Base-by-base conservation (phyloP, 1,284 basidiomycete species). In the Ceratorhiza oryzae-sativae region DNA sequence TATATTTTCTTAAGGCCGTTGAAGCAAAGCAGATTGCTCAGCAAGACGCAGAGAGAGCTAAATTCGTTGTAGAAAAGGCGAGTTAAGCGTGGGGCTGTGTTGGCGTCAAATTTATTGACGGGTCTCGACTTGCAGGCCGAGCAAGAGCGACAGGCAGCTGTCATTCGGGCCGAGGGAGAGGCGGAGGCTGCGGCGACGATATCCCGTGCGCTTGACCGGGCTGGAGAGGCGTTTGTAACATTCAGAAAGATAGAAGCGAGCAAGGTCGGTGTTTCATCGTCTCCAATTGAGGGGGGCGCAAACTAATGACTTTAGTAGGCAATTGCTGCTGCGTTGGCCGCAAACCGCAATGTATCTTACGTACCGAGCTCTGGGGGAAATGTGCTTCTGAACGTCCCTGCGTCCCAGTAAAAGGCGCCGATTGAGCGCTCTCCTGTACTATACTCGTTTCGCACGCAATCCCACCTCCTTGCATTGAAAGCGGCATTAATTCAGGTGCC, bases 11-110 rank as follows among this genome's bases (percentile, higher is more conserved):
- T 25, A 59, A 86, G 89, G 97, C 97, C 41, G 97, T 99, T 18
- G 97, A 99, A 84, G 96, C 97, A 73, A 99, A 99, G 82, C 94
- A 97, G 81, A 95, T 97, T 79, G 95, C 94, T 27, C 95, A 96
- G 79, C 95, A 97, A 86, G 95, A 97, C 83, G 96, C 96, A 73
- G 97, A 99, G 83, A 89, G 97, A 56, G 97, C 97, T 75, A 98
- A 97, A 82, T 99, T 99, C 81, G 93, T 99, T 76, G 97, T 99
- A 75, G 97, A 99, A 82, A 96, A 94, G 87, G 93, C 91, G 71
- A 72, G 84, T 74, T 6, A 27, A 8, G 39, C 25, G 27, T 27
- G 15, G 30, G 51, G 12, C 55, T 39, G 51, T 30, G 42, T 23
- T 39, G 61, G 32, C 30, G 15, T 41, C 18, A n/a, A 56, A 53